These are phyloP conservation scores for Urochloa ruziziensis DNA, from an alignment of 176 grass and related monocot genomes.

Conservation along the genomic window DNA sequence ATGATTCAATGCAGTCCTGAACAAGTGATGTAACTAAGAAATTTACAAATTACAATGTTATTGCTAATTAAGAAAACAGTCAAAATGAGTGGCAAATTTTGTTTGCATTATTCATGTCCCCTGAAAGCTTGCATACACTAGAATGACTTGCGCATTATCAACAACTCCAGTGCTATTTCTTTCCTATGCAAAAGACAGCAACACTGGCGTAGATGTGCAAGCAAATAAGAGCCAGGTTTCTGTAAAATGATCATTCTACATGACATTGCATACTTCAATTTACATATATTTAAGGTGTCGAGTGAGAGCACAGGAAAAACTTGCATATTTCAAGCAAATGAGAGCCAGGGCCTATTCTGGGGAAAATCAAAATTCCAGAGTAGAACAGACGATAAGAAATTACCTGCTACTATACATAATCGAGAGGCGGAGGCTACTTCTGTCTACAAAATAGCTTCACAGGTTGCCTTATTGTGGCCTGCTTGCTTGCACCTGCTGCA, in stretches of 20 bases:
- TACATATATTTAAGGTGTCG: constrained; percentile 5
- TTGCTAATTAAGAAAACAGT: background rate
- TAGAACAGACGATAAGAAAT: background rate
- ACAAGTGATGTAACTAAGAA: background rate
- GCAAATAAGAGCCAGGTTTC: background rate
- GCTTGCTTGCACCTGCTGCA: constrained; percentile 93
- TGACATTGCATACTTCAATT: background rate
- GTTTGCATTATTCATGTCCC: background rate
- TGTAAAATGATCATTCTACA: constrained; percentile 4
- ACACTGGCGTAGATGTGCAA: background rate
- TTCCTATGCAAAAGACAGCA: background rate
- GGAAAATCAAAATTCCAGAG: background rate
- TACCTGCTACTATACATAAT: constrained; percentile 32
- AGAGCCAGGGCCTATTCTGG: background rate
- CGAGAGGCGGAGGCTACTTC: constrained; percentile 8
- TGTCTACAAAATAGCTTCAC: constrained; percentile 68
- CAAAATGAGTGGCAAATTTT: background rate
- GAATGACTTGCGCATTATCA: background rate
- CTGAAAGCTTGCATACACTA: background rate
- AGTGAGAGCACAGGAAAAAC: background rate
- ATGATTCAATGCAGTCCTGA: background rate
- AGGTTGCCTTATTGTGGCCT: constrained; percentile 93
- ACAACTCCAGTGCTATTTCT: background rate
- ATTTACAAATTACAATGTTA: background rate
- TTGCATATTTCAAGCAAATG: background rate